Evolutionary conservation across 1,284 basidiomycete species (phyloP).

Genomic region (Leccinum griseonigrum): DNA sequence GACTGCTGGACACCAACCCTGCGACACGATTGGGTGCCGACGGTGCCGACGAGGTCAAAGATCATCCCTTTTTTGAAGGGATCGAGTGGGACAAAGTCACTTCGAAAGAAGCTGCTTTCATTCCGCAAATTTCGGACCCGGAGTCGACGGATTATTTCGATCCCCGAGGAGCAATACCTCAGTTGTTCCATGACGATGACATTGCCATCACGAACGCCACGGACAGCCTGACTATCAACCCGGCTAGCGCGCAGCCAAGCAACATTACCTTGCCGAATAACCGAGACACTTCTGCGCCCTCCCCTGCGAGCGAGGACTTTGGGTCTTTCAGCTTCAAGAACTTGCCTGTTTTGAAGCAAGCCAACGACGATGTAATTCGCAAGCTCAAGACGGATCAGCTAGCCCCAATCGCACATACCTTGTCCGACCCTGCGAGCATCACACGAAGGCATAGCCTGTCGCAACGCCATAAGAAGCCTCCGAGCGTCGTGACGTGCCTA

Average conservation of each 20-base stretch:
- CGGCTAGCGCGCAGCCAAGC: constrained; percentile 42
- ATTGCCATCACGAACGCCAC: constrained; percentile 47
- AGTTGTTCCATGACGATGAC: constrained; percentile 87
- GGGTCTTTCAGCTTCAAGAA: constrained; percentile 99
- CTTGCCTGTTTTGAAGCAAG: constrained; percentile 93
- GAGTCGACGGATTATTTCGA: constrained; percentile 99
- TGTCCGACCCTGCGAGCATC: constrained; percentile 59
- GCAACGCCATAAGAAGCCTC: constrained; percentile 71
- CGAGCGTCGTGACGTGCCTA: constrained; percentile 67
- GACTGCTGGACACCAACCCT: constrained; percentile 84
- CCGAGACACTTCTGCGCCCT: constrained; percentile 42
- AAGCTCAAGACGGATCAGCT: constrained; percentile 88
- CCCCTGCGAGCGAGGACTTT: constrained; percentile 81
- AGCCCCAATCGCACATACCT: constrained; percentile 65
- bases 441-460: constrained; percentile 72
- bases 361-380: constrained; percentile 97
- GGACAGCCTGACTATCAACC: constrained; percentile 46
- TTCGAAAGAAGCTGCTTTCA: constrained; percentile 88
- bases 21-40: constrained; percentile 79
- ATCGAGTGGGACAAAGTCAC: constrained; percentile 95
- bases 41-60: constrained; percentile 92
- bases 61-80: constrained; percentile 87
- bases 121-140: constrained; percentile 92
- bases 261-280: constrained; percentile 45
- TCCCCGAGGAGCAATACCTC: constrained; percentile 86